Evolutionary conservation across 2,329 filamentous ascomycete species (phyloP), one percentile per base, ranked within the genome.

Genomic region (Colletotrichum navitas): DNA sequence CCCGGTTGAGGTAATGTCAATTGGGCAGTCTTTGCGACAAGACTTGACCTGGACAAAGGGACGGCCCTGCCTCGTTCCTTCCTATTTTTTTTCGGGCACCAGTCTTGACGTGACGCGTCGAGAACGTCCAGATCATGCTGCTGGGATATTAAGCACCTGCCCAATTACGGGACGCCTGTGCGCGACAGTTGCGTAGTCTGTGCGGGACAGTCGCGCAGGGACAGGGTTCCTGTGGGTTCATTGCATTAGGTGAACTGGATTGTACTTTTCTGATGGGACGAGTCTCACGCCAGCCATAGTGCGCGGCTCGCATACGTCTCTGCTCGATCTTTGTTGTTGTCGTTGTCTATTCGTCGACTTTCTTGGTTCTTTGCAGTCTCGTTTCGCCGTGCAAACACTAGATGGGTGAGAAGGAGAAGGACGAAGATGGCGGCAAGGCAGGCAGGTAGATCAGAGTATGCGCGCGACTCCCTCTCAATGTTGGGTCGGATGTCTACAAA

Each of bases 91-190:
- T 52, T 52, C 36, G 41, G 56, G 26, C 16, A 34, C 18, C 47
- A 6, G 32, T 41, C 61, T 12, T 29, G 64, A 62, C 64, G 64
- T 29, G 64, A 62, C 64, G 64, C 64, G 55, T 66, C 43, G 10
- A 49, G 45, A 24, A 47, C n/a, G 32, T 66, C 26, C 29, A 29
- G 36, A 32, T 61, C 34, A 36, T 24, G 34, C 32, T 52, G 32
- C 47, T 52, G 36, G 58, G 60, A 47, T 52, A 14, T 29, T 41
- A 39, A 63, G 32, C 24, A 36, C 26, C 45, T 63, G 47, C 41
- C 60, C 60, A 63, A 63, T 63, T 12, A 51, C 32, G 24, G 39
- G 32, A 41, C 49, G 41, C n/a, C 45, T 64, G 68, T 45, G 21
- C 43, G 43, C 18, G 29, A 32, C 26, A 61, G 16, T 47, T 8